A percentile compares a stretch with the other conserved stretches of the same genome.
phyloP scores from a whole-genome alignment of 2,329 filamentous ascomycete species.

The Ophiostoma novo-ulmi region DNA sequence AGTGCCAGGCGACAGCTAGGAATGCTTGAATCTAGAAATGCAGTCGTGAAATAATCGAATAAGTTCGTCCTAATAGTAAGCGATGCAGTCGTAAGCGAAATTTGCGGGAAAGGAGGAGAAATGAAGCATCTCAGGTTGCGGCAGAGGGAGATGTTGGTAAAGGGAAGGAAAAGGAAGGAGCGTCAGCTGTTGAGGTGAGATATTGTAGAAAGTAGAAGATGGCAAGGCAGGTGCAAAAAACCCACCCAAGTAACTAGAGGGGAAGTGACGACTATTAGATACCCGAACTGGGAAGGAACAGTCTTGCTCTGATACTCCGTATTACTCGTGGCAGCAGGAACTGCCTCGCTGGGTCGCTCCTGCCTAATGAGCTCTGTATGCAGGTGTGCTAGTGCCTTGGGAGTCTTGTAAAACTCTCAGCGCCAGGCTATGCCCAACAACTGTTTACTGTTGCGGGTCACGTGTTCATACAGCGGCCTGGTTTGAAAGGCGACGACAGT shows the following conservation, averaged over 20 bases:
- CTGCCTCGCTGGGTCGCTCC: not conserved
- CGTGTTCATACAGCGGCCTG: not conserved
- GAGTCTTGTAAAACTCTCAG: no score
- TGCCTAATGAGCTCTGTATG: not conserved
- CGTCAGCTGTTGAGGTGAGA: not conserved
- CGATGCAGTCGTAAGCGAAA: not conserved
- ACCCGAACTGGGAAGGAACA: slow-evolving; percentile 2
- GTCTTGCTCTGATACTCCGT: no score
- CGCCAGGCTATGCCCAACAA: not conserved
- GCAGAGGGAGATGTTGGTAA: not conserved
- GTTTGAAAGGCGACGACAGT: not conserved
- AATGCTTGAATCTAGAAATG: not conserved
- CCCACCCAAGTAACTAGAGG: not conserved
- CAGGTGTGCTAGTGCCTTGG: not conserved
- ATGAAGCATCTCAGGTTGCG: not conserved
- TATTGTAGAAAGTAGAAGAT: not conserved
- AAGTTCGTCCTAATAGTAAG: no score
- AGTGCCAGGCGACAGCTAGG: not conserved
- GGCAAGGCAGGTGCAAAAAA: not conserved
- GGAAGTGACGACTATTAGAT: not conserved
- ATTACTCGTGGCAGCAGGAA: not conserved
- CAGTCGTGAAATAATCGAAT: not conserved
- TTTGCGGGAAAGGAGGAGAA: not conserved
- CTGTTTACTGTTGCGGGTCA: not conserved
- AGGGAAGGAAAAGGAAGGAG: not conserved